Evolutionary conservation across 805 yeast genomes (phyloP), one percentile per base, ranked within the genome.

Genomic region (Yarrowia sp.): DNA sequence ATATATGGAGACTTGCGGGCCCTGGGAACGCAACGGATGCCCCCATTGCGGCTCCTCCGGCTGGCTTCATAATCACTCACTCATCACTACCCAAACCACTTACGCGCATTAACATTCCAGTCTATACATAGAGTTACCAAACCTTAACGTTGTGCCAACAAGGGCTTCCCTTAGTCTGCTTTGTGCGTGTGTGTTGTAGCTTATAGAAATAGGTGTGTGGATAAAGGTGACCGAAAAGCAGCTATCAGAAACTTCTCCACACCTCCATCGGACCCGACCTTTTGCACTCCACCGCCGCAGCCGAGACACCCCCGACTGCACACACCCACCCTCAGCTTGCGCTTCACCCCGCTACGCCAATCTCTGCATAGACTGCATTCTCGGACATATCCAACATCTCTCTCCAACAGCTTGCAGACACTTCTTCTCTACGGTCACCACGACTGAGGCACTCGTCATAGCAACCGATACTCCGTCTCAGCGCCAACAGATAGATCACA

Each of bases 91-190:
- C 35, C 25, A 44, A 44, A 44, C 51, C 51, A 44, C 51, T 24
- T 29, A 47, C 55, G 55, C 55, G 55, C 55, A 47, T 47, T 47
- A 47, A 47, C 55, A 47, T 47, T 47, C 55, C 55, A 47, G 27
- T 13, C 38, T 38, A 31, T 47, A 47, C 55, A 47, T 21, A 31
- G 38, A 19, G 29, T 47, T 32, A 14, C 14, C 31, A 46, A 47
- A 47, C 55, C 38, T 47, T 31, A 47, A 47, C 55, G 27, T 32
- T 47, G 38, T 19, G 38, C 38, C 55, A 47, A 47, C 55, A 47
- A 47, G 38, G 55, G 21, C 44, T 18, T n/a, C 51, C 51, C 49
- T 44, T 44, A 29, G 51, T 13, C 35, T 44, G 24, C 32, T 44
- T 44, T 27, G 51, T 44, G 51, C 19, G 33, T 42, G 29, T 41